A percentile compares a stretch with the other conserved stretches of the same genome.
phyloP scores from a whole-genome alignment of 345 rosid species.

The Euphorbia tirucalli region DNA sequence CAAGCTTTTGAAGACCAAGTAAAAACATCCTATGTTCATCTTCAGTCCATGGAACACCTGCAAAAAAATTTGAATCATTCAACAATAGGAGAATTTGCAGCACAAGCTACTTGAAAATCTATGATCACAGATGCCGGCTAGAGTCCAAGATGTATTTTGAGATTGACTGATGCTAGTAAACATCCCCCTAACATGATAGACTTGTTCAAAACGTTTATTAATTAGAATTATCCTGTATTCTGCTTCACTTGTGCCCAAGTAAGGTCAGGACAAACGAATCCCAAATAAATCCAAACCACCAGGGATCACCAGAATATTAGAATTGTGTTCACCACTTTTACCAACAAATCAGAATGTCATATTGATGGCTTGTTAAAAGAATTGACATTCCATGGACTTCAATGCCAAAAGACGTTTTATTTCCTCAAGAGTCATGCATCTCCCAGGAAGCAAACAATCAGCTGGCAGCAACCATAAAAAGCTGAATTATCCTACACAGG shows the following conservation, averaged over 20 bases:
- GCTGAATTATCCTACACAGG: neutral
- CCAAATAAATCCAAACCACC: neutral
- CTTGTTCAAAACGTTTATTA: neutral
- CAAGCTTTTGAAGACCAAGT: conserved; percentile 30
- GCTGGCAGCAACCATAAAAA: neutral
- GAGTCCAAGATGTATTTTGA: neutral
- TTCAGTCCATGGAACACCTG: conserved; percentile 40
- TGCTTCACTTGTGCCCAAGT: neutral
- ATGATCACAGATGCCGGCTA: neutral
- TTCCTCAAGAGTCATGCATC: neutral
- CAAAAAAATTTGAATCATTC: conserved; percentile 11
- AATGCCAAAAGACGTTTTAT: neutral
- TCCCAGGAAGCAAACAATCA: neutral
- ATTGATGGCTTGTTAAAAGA: neutral
- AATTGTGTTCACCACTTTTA: neutral
- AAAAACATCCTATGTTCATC: conserved; percentile 36
- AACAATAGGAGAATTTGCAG: neutral
- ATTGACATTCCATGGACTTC: neutral
- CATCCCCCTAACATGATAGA: neutral
- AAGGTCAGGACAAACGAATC: neutral
- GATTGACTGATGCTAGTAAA: neutral
- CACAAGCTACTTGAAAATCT: neutral
- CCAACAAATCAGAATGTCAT: neutral
- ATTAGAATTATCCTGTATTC: neutral
- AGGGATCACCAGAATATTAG: neutral